phyloP scores from a whole-genome alignment of 352 stramenopile species.

The Globisporangium parvum region DNA sequence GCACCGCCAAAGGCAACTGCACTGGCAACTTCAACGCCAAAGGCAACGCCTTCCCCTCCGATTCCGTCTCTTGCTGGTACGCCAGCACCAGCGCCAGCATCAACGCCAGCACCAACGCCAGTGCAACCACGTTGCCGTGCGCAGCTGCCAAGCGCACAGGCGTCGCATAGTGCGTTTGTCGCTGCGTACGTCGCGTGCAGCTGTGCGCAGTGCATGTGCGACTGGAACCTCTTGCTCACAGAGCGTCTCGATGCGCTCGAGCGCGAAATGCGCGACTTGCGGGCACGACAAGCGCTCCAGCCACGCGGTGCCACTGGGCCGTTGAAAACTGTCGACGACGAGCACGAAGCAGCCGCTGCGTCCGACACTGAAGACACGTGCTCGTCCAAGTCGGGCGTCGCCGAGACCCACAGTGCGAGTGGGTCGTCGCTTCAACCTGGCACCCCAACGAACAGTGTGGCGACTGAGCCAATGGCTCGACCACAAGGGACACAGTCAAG shows the following conservation, averaged over 20 bases:
- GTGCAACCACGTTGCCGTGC: not conserved
- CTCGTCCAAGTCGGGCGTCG: no score
- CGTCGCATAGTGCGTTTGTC: constrained; percentile 8
- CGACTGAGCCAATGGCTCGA: not conserved
- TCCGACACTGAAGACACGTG: no score
- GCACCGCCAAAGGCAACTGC: not conserved
- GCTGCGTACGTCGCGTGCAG: constrained; percentile 14
- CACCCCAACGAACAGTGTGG: not conserved
- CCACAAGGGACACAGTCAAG: not conserved
- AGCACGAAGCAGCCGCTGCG: not conserved
- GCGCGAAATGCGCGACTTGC: not conserved
- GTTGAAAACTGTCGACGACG: no score
- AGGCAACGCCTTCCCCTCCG: no score
- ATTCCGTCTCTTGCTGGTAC: not conserved
- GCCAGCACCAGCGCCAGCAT: not conserved
- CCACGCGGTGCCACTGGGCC: no score
- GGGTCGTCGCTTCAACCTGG: no score
- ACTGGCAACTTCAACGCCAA: not conserved
- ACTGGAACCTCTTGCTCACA: constrained; percentile 15
- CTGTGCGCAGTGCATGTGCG: constrained; percentile 15
- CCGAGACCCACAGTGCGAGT: no score
- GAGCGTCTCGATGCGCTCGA: constrained; percentile 7
- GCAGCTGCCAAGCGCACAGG: constrained; percentile 6
- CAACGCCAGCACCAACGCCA: not conserved
- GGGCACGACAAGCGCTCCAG: not conserved